Evolutionary conservation across 495 filamentous ascomycete species (phyloP), one percentile per base, ranked within the genome.

Genomic region (Lophiostoma macrostomum): DNA sequence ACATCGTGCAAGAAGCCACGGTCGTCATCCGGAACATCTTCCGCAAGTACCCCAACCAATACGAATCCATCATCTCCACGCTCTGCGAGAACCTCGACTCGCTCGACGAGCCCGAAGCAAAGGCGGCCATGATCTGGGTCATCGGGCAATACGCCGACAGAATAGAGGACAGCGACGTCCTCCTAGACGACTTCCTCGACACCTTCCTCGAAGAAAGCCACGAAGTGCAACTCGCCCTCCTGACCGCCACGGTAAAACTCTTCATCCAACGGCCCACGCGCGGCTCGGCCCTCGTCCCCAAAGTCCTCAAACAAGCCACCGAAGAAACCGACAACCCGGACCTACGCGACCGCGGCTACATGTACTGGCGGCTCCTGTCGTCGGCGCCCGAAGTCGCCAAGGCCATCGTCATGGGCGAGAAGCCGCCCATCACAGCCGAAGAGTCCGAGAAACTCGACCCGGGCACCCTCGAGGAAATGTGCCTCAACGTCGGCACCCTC

Each of bases 21-120:
- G 93, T 99, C 20, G 93, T 99, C 16, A 99, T 99, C 64, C 85
- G 90, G 57, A 97, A 99, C 69, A 97, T 99, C 65, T 97, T 99
- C 79, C 83, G 93, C 53, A 97, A 97, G 70, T 99, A 99, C 67
- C 93, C 93, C 4, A 96, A 96, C 66, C 86, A 95, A 67, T 99
- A 99, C 68, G 93, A 99, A 71, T 87, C 84, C 51, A 97, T 99
- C 71, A 99, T 99, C 68, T 82, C 84, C 12, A 89, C 90, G 5
- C 81, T 99, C 1, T 96, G 95, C 72, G 87, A 95, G 70, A 90
- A 99, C 67, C 80, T 99, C 30, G 93, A 99, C 73, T 91, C 89
- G 5, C 78, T 99, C 22, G 93, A 99, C 66, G 93, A 99, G 67
- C 93, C 93, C n/a, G 93, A 99, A 66, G 93, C 93, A 31, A 99